Base-by-base conservation (phyloP, 2,329 filamentous ascomycete genomes). In the Aspergillus jensenii region DNA sequence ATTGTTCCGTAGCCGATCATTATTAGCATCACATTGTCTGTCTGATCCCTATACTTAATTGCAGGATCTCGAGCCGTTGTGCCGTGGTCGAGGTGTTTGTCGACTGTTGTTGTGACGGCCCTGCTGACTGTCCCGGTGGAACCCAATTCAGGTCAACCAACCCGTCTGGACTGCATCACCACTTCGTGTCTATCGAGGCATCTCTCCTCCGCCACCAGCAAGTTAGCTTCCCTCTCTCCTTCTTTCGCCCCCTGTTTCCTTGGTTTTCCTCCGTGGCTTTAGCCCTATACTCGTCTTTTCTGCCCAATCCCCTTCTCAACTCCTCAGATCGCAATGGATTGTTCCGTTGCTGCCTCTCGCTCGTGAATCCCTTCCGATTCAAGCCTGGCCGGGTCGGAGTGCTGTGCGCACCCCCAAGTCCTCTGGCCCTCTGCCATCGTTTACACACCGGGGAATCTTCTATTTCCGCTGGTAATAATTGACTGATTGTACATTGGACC, bases 341-440 rank as follows among this genome's bases (percentile, higher is more conserved):
- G 12, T 44, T 47, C 46, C 39, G 50, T 58, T 55, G 56, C 51
- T 23, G 27, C 9, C 44, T 54, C 31, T 55, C 51, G 19, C 40
- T 54, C 33, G 51, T 58, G 56, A 58, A 55, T 55, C 31, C 37
- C 21, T 33, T 58, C 51, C 41, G 45, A 33, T 51, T 47, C 46
- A 51, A 49, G 46, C 23, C 49, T 53, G 49, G 41, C 41, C 41
- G 43, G 58, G 51, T 52, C 49, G 55, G 56, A 35, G 56, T 54
- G 50, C 56, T 44, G 44, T 49, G 27, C 35, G 50, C 56, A 49
- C 50, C 52, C 50, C 56, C 45, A 48, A 47, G 52, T 59, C 48
- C 57, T 59, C 52, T 56, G 58, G 57, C 53, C 52, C 58, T 52
- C 47, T 37, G 46, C 56, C 51, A 58, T 53, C 45, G 35, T 56